phyloP scores from a whole-genome alignment of 1,284 basidiomycete genomes.

The Gomphus bonarii region DNA sequence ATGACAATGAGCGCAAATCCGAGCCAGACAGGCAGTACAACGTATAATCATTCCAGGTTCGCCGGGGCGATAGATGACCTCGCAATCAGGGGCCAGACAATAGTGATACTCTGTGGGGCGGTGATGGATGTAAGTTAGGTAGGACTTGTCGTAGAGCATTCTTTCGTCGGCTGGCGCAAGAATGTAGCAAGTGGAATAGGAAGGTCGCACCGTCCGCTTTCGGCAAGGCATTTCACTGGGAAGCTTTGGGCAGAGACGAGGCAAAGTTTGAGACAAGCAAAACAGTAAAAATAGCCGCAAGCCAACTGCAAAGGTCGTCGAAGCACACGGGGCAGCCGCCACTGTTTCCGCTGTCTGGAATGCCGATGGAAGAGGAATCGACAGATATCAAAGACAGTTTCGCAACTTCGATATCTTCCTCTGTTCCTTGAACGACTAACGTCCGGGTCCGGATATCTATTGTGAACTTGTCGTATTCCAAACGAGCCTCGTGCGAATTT shows the following conservation, averaged over 20 bases:
- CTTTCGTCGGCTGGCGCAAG: constrained; percentile 29
- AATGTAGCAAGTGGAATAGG: constrained; percentile 28
- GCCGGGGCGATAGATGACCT: constrained; percentile 19
- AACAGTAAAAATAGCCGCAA: constrained; percentile 42
- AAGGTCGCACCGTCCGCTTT: constrained; percentile 19
- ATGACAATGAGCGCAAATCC: constrained; percentile 22
- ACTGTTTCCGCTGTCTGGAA: constrained; percentile 5
- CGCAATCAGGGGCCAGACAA: constrained; percentile 30
- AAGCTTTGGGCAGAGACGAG: constrained; percentile 23
- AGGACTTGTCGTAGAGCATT: constrained; percentile 27
- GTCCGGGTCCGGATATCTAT: constrained; percentile 28
- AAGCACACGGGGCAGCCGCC: constrained; percentile 32
- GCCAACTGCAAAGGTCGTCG: constrained; percentile 27
- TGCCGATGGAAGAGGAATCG: neutral
- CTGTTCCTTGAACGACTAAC: constrained; percentile 28
- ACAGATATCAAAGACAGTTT: neutral
- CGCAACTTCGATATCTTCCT: constrained; percentile 16
- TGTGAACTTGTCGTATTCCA: constrained; percentile 28
- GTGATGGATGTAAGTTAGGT: constrained; percentile 30
- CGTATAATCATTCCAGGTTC: constrained; percentile 19
- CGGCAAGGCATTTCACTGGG: constrained; percentile 23
- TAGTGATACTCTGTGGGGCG: constrained; percentile 32
- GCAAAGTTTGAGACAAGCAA: constrained; percentile 34
- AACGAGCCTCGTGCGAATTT: constrained; percentile 22
- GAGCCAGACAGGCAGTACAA: constrained; percentile 19